Evolutionary conservation across 148 eudicot genomes (phyloP), one percentile per base, ranked within the genome.

Genomic region (Arctostaphylos glauca): DNA sequence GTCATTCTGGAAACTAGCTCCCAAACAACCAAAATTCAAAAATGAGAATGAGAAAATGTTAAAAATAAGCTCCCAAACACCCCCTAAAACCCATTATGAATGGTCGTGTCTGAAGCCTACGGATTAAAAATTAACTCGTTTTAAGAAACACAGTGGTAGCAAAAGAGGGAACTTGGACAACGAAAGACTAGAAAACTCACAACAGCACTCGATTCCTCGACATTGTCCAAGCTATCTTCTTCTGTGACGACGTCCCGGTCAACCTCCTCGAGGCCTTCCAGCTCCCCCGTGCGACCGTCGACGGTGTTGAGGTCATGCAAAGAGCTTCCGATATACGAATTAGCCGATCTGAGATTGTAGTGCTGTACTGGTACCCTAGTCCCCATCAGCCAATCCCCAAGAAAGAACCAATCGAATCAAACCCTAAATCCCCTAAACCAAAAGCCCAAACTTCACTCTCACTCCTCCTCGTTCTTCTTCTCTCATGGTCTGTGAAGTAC

Each of bases 351-450:
- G 83, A 91, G 52, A 85, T 84, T 81, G 81, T 85, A 91, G 80
- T 86, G 86, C 78, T 91, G 87, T 82, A 88, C 88, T 78, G 92
- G 92, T 89, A 92, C 92, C 90, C 91, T 91, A 87, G 85, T 81
- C 79, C 89, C 92, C 92, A 91, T 89, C 58, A 43, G 43, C 44
- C 18, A 77, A 50, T 21, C 10, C 16, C 18, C 25, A 31, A 47
- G 9, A 55, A 70, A 62, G 10, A 18, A 23, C 43, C 14, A 49
- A 60, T 23, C 15, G 49, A 60, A 62, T 55, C 2, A 49, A 64
- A 62, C 68, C 78, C 82, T 50, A 77, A 52, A 81, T 46, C 46
- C 78, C 41, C 31, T 47, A 81, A 68, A 23, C 18, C 70, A 66
- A 67, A 23, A 18, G 12, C 55, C 3, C 62, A 68, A 15, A 41